Evolutionary conservation across 176 grass and related monocot species (phyloP), one percentile per base, ranked within the genome.

Genomic region (Calamus simplicifolius): DNA sequence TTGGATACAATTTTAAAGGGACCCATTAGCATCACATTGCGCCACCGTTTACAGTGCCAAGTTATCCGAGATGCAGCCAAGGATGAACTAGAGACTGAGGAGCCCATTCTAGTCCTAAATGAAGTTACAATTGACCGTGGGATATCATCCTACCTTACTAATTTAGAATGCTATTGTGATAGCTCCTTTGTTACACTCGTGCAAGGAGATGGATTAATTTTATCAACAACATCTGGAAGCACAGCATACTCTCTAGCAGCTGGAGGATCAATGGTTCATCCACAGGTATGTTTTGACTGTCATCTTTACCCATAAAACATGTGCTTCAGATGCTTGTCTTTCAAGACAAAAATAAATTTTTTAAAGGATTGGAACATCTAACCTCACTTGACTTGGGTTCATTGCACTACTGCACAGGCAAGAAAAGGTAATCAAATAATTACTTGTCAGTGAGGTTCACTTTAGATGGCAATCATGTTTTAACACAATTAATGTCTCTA

Each of bases 251-350:
- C 94, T 4, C 59, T 99, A 57, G 94, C 94, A 58, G 94, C 94
- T 14, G 94, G 94, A 73, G 88, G 88, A 35, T 99, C 94, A 56
- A 99, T 99, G 94, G 94, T 99, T 61, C 94, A 99, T 77, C 94
- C 94, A 16, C 94, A 98, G 88, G 94, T 80, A 79, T 48, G 54
- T 19, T 28, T 49, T 54, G 18, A 29, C 29, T 51, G n/a, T 49
- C 25, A 54, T 76, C 67, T 69, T 31, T 28, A 14, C 7, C 26
- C 27, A 28, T 13, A 2, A 43, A 43, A 43, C 35, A 12, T 12
- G 35, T 13, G 10, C 35, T 43, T 43, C 8, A 2, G 8, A 43
- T 0, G 2, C 35, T 43, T 43, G 6, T 43, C 8, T 12, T 43
- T 2, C 2, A 10, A 43, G 12, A 43, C 12, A 43, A 43, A 43